Conservation (phyloP, 2,329 filamentous ascomycete genomes). For the Hortaea sp. region DNA sequence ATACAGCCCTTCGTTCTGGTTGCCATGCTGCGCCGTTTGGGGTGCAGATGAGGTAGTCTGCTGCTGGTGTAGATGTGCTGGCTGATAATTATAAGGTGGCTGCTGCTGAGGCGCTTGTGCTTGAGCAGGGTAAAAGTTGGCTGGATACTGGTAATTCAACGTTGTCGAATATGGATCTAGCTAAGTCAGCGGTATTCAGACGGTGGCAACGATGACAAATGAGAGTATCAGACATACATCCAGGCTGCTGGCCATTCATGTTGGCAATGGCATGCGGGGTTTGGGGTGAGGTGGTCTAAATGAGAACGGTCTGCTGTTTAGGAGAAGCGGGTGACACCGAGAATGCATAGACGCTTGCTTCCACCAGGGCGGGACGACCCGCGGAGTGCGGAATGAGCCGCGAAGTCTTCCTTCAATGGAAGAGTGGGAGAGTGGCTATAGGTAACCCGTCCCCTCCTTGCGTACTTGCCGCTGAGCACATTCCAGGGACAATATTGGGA, state of each 20-base stretch:
- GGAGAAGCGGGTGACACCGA: background rate
- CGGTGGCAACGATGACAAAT: too few species aligned
- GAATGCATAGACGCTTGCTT: too few species aligned
- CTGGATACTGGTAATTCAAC: constrained; percentile 1
- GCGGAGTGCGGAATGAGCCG: too few species aligned
- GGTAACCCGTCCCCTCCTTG: too few species aligned
- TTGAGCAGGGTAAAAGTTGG: background rate
- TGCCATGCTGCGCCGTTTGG: constrained; percentile 8
- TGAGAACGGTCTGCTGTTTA: background rate
- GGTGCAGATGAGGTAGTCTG: background rate
- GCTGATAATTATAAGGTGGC: background rate
- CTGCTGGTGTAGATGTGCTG: constrained; percentile 2
- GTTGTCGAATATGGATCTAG: too few species aligned
- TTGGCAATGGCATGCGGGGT: background rate
- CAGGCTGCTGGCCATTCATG: background rate
- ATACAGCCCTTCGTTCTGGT: constrained; percentile 2
- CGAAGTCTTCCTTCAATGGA: too few species aligned
- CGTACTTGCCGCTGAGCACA: too few species aligned
- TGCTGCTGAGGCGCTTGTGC: background rate
- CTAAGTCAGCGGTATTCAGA: too few species aligned
- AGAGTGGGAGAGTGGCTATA: too few species aligned
- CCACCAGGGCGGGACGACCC: too few species aligned
- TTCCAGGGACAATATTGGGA: too few species aligned
- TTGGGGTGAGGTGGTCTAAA: constrained; percentile 1
- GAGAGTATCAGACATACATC: background rate